Conservation (phyloP, 176 grass and related monocot species). For the Oryza officinalis region DNA sequence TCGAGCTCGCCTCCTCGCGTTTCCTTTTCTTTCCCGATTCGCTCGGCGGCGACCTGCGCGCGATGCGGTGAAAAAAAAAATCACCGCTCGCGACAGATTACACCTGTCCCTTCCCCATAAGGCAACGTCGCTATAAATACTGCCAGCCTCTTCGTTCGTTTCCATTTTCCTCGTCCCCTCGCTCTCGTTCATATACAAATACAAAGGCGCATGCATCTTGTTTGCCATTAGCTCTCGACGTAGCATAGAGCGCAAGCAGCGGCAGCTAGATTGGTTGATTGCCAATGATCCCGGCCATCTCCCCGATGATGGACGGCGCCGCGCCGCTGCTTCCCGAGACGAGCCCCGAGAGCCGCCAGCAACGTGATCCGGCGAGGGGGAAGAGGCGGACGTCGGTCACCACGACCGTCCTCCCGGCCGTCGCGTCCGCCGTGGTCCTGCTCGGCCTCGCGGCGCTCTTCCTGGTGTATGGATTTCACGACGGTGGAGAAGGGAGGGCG, state of each 20-base stretch:
- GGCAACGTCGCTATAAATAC: constrained; percentile 45
- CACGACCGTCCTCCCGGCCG: constrained; percentile 31
- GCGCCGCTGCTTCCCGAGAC: constrained; percentile 55
- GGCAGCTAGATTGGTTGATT: background rate
- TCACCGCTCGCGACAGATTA: background rate
- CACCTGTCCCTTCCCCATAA: constrained; percentile 22
- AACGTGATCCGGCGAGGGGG: background rate
- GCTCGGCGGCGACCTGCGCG: background rate
- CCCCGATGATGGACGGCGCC: constrained; percentile 37
- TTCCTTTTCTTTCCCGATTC: constrained; percentile 31
- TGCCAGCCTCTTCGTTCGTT: background rate
- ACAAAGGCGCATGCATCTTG: background rate
- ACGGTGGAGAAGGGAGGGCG: background rate
- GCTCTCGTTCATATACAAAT: background rate
- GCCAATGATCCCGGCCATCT: constrained; percentile 1
- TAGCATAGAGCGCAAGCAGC: background rate
- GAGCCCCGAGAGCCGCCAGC: background rate
- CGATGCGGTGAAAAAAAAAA: background rate
- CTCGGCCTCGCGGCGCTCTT: constrained; percentile 28
- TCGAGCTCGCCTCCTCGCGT: background rate
- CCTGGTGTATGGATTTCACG: background rate
- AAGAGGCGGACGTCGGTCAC: background rate
- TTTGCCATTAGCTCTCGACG: background rate
- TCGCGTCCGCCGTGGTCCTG: constrained; percentile 30
- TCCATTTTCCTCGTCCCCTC: background rate